phyloP scores from a whole-genome alignment of 2,329 filamentous ascomycete genomes.

The Pyrenophora seminiperda region DNA sequence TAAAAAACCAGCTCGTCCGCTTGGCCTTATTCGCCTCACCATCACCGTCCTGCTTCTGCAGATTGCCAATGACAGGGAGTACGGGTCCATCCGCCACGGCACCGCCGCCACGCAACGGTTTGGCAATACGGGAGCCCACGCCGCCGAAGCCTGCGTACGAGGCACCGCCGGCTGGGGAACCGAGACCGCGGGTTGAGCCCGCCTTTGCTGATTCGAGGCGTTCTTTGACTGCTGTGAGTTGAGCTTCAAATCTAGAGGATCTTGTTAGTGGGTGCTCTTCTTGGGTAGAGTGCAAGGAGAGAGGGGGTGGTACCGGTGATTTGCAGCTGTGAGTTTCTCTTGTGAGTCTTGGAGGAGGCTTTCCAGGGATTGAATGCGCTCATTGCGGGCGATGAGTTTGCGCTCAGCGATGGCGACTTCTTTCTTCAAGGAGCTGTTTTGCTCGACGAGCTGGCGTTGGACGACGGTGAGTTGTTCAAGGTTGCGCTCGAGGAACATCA shows the following conservation, averaged over 20 bases:
- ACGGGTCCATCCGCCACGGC: slow-evolving; percentile 46
- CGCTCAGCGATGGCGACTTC: slow-evolving; percentile 98
- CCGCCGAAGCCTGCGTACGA: slow-evolving; percentile 70
- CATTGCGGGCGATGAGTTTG: slow-evolving; percentile 94
- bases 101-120: slow-evolving; percentile 61
- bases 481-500: slow-evolving; percentile 98
- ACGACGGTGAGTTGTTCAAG: slow-evolving; percentile 97
- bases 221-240: slow-evolving; percentile 96
- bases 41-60: slow-evolving; percentile 60
- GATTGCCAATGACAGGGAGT: slow-evolving; percentile 51
- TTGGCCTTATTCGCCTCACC: slow-evolving; percentile 61
- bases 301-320: slow-evolving; percentile 78
- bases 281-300: not conserved
- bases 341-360: slow-evolving; percentile 92
- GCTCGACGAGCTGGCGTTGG: slow-evolving; percentile 95
- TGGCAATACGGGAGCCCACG: slow-evolving; percentile 63
- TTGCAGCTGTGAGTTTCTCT: slow-evolving; percentile 96
- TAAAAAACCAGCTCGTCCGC: slow-evolving; percentile 76
- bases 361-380: slow-evolving; percentile 94
- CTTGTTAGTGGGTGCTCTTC: slow-evolving; percentile 8
- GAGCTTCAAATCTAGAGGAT: slow-evolving; percentile 81
- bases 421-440: slow-evolving; percentile 94
- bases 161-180: slow-evolving; percentile 61
- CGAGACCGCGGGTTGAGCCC: slow-evolving; percentile 82
- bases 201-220: slow-evolving; percentile 93